Evolutionary conservation across 306 rosid species (phyloP).

Genomic region (Purshia tridentata): DNA sequence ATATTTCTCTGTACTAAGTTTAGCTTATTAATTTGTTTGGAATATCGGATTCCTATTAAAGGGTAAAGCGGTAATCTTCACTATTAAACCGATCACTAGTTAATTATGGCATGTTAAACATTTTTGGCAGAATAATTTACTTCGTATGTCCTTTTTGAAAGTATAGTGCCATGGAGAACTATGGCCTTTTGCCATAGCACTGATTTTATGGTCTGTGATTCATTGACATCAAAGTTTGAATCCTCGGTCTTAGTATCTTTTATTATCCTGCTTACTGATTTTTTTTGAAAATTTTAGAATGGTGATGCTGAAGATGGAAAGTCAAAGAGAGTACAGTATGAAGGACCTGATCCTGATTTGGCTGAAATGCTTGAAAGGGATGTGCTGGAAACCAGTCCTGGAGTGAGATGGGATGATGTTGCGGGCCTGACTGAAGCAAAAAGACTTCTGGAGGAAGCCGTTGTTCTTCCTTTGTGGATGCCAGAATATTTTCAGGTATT

Average conservation of each 20-base stretch:
- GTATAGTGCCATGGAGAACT: neutral
- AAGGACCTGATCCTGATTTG: slow-evolving; percentile 98
- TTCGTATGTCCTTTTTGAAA: neutral
- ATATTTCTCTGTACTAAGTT: neutral
- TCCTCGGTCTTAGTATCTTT: neutral
- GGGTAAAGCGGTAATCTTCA: neutral
- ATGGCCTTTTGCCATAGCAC: neutral
- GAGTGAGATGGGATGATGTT: slow-evolving; percentile 99
- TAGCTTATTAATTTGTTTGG: neutral
- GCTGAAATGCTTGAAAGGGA: slow-evolving; percentile 99
- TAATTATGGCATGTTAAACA: neutral
- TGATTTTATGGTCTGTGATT: neutral
- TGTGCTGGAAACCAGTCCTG: slow-evolving; percentile 91
- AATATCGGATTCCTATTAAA: neutral
- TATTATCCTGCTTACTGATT: neutral
- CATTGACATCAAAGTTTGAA: neutral
- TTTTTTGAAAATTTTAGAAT: slow-evolving; percentile 41
- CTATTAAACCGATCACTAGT: neutral
- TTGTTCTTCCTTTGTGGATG: slow-evolving; percentile 98
- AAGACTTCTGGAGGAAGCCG: slow-evolving; percentile 98
- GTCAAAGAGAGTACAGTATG: slow-evolving; percentile 70
- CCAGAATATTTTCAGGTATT: slow-evolving; percentile 96
- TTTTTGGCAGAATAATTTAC: neutral
- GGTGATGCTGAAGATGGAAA: slow-evolving; percentile 87
- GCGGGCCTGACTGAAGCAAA: slow-evolving; percentile 95